A percentile compares a stretch with the other conserved stretches of the same genome.
These are phyloP conservation scores for Colletotrichum camelliae DNA, from an alignment of 2,329 filamentous ascomycete genomes.

Conservation along the genomic window DNA sequence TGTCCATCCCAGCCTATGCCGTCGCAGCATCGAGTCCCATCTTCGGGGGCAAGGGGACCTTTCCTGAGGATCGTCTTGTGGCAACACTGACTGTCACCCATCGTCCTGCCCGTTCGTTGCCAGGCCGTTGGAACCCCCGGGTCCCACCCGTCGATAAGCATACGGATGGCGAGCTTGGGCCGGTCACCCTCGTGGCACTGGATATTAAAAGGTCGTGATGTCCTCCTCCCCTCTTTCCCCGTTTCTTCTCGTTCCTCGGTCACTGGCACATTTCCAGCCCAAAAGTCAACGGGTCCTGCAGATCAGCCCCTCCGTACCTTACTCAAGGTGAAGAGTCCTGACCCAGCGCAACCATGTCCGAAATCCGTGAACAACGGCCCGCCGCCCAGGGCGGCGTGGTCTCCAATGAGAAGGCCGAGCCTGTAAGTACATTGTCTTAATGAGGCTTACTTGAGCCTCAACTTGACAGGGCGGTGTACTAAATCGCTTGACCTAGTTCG, in stretches of 20 bases:
- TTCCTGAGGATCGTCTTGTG: slow-evolving; percentile 13
- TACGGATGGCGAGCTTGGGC: background rate
- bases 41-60: background rate
- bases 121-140: slow-evolving; percentile 1
- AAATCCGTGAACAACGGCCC: slow-evolving; percentile 6
- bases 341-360: slow-evolving; percentile 16
- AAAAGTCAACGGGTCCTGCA: slow-evolving; percentile 9
- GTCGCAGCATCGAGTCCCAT: background rate
- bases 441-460: background rate
- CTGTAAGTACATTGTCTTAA: background rate
- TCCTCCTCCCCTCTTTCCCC: background rate
- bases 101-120: background rate
- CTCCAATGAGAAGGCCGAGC: slow-evolving; percentile 7
- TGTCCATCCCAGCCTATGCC: background rate
- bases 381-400: slow-evolving; percentile 12
- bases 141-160: slow-evolving; percentile 13
- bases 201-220: slow-evolving; percentile 9
- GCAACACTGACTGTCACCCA: slow-evolving; percentile 8
- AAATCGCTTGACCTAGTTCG: background rate
- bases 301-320: slow-evolving; percentile 2
- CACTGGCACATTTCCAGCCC: slow-evolving; percentile 19
- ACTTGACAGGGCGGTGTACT: background rate
- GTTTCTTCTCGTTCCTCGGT: slow-evolving; percentile 1
- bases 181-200: background rate
- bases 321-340: slow-evolving; percentile 4